phyloP scores from a whole-genome alignment of 23 red algal genomes.

The Gracilaria vermiculophylla region DNA sequence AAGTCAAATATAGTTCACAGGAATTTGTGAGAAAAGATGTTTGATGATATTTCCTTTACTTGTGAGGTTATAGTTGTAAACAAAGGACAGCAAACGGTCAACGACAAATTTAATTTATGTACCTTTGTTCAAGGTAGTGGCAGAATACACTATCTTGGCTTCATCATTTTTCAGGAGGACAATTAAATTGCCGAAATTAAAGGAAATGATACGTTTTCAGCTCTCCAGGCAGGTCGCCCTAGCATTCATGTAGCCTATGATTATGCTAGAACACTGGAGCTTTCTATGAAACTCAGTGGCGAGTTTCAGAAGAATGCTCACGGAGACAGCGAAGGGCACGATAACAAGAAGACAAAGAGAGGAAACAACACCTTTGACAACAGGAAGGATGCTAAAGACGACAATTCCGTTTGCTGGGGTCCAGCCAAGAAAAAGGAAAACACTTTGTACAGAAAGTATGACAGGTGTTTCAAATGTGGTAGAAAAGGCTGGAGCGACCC shows the following conservation, averaged over 20 bases:
- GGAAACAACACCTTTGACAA: background rate
- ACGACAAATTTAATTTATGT: too few relatives aligned
- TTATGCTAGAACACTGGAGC: background rate
- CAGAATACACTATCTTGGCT: too few relatives aligned
- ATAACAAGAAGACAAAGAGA: background rate
- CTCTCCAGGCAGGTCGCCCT: background rate
- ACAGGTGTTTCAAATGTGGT: slow-evolving; percentile 18
- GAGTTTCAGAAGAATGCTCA: background rate
- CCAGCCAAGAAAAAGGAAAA: slow-evolving; percentile 14
- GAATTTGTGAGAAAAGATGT: too few relatives aligned
- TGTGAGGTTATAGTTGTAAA: too few relatives aligned
- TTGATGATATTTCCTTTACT: too few relatives aligned
- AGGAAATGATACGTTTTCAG: too few relatives aligned
- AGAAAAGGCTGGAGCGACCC: background rate
- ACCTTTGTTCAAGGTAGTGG: too few relatives aligned
- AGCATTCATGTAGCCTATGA: slow-evolving; percentile 25
- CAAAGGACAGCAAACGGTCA: too few relatives aligned
- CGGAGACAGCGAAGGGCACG: background rate
- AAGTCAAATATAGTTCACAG: too few relatives aligned
- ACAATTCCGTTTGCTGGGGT: background rate
- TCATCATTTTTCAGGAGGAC: too few relatives aligned
- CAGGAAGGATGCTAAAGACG: background rate
- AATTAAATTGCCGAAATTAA: too few relatives aligned
- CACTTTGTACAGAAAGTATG: background rate
- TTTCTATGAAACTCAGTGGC: slow-evolving; percentile 14